phyloP scores from a whole-genome alignment of 306 rosid genomes.

The Begonia masoniana region DNA sequence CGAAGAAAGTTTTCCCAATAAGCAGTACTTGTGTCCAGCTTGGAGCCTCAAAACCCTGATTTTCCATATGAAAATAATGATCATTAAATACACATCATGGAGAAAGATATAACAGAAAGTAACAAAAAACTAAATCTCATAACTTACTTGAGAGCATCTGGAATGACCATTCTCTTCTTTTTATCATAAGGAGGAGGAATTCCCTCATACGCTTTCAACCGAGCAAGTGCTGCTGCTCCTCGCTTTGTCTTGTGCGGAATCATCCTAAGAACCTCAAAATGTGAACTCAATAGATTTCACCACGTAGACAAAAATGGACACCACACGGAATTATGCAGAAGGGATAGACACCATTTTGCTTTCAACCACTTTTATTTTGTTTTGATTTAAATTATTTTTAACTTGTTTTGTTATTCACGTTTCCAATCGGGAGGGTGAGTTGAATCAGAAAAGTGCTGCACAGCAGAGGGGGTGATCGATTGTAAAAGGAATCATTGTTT shows the following conservation, averaged over 20 bases:
- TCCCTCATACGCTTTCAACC: conserved; percentile 38
- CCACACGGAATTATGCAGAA: not conserved
- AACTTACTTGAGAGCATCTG: conserved; percentile 47
- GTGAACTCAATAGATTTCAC: no score
- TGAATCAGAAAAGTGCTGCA: no score
- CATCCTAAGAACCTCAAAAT: conserved; percentile 5
- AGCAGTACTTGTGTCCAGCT: conserved; percentile 49
- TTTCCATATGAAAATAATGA: not conserved
- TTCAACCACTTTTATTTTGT: no score
- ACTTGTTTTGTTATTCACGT: no score
- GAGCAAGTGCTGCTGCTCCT: conserved; percentile 43
- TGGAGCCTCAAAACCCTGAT: conserved; percentile 60
- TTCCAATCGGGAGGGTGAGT: no score
- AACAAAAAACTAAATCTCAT: not conserved
- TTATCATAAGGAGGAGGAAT: conserved; percentile 46
- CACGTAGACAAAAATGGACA: not conserved
- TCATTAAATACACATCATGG: not conserved
- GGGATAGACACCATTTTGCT: no score
- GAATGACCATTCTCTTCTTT: conserved; percentile 38
- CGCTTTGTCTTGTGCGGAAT: conserved; percentile 47
- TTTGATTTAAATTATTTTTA: no score
- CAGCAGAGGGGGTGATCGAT: no score
- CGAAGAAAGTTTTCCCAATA: conserved; percentile 39
- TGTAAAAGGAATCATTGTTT: no score
- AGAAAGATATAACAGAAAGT: not conserved